These are phyloP conservation scores for Fraxinus dipetala DNA, from an alignment of 305 asterid genomes.

Conservation along the genomic window DNA sequence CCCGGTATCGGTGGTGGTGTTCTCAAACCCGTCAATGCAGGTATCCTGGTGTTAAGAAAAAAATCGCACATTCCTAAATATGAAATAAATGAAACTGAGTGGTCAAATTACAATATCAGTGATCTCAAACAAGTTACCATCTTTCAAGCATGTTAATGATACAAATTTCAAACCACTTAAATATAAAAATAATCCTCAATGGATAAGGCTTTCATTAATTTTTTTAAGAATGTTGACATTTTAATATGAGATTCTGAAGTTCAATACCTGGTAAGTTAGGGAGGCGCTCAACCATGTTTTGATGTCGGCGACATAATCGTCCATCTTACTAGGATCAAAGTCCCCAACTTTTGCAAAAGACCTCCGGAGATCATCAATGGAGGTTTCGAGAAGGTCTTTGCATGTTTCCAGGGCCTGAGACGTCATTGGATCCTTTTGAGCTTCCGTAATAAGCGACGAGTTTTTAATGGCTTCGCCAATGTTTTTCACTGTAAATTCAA, in stretches of 20 bases:
- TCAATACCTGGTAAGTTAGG: conserved; percentile 35
- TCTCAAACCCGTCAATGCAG: conserved; percentile 73
- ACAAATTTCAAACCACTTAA: not conserved
- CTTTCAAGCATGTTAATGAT: not conserved
- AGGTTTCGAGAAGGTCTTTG: conserved; percentile 43
- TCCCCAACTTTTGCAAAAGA: conserved; percentile 46
- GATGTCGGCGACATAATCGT: conserved; percentile 53
- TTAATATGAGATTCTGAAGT: not conserved
- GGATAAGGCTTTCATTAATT: not conserved
- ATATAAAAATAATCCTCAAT: not conserved
- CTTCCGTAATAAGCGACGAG: conserved; percentile 37
- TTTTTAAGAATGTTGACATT: not conserved
- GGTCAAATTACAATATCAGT: too few species aligned
- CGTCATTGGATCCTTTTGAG: conserved; percentile 49
- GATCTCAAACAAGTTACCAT: not conserved
- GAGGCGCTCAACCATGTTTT: conserved; percentile 86
- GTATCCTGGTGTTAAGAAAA: conserved; percentile 39
- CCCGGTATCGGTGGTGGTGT: conserved; percentile 70
- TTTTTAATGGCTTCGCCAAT: conserved; percentile 42
- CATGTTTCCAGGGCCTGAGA: conserved; percentile 59
- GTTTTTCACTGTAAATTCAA: conserved; percentile 37
- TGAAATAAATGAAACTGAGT: not conserved
- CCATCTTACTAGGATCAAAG: conserved; percentile 38
- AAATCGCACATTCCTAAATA: not conserved
- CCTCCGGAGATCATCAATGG: conserved; percentile 59